These are phyloP conservation scores for Stagonosporopsis rhizophila DNA, from an alignment of 2,329 filamentous ascomycete species.

Conservation along the genomic window DNA sequence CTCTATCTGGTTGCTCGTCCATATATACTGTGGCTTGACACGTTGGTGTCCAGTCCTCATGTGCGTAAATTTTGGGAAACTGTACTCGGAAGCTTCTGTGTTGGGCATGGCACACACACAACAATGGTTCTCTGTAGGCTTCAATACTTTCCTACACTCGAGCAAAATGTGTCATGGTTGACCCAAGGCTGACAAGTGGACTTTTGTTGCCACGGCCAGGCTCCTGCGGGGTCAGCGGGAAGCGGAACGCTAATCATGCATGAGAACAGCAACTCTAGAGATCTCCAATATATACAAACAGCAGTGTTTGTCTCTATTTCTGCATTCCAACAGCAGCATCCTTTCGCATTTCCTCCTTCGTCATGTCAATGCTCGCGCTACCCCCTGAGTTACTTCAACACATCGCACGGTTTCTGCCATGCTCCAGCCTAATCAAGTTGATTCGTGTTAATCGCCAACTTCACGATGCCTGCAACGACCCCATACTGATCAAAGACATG, in stretches of 20 bases:
- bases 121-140: slow-evolving; percentile 5
- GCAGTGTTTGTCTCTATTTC: not conserved
- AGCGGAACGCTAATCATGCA: slow-evolving; percentile 10
- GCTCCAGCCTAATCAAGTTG: slow-evolving; percentile 25
- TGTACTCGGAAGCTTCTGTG: no score
- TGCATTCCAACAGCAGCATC: not conserved
- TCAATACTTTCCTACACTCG: not conserved
- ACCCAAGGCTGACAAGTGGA: no score
- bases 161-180: slow-evolving; percentile 1
- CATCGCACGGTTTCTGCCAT: slow-evolving; percentile 27
- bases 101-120: no score
- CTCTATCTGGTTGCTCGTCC: not conserved
- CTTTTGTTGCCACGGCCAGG: slow-evolving; percentile 3
- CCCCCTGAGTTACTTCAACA: slow-evolving; percentile 32
- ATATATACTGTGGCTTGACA: no score
- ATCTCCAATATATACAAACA: not conserved
- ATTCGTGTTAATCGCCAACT: slow-evolving; percentile 23
- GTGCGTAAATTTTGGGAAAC: no score
- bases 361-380: slow-evolving; percentile 19
- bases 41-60: no score
- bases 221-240: slow-evolving; percentile 6
- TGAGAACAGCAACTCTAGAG: not conserved
- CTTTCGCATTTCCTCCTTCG: not conserved
- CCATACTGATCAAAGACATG: slow-evolving; percentile 26
- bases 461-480: slow-evolving; percentile 24